phyloP scores from a whole-genome alignment of 306 rosid species.

The Rosa rugosa region DNA sequence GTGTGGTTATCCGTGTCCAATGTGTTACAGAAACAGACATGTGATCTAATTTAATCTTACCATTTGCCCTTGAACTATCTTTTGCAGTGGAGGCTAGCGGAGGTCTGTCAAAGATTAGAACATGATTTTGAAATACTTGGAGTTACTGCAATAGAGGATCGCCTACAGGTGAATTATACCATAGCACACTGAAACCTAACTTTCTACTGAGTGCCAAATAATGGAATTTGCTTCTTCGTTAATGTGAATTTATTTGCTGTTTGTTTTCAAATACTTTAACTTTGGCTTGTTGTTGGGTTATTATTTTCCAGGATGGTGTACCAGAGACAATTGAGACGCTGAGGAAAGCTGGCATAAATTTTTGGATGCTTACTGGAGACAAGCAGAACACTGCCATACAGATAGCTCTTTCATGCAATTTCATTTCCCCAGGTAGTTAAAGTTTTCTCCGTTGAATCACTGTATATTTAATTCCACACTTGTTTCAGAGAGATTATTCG shows the following conservation, averaged over 20 bases:
- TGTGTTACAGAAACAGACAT: background rate
- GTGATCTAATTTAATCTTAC: background rate
- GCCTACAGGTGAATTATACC: constrained; percentile 72
- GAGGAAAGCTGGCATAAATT: constrained; percentile 97
- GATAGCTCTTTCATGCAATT: constrained; percentile 96
- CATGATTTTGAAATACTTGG: constrained; percentile 91
- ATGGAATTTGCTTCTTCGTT: background rate
- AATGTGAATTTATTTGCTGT: constrained; percentile 3
- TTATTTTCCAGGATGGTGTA: constrained; percentile 78
- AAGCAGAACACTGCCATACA: constrained; percentile 96
- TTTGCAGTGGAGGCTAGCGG: constrained; percentile 97
- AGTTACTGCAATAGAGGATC: constrained; percentile 98
- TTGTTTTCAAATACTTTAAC: constrained; percentile 5
- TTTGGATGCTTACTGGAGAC: constrained; percentile 99
- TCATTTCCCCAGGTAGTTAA: constrained; percentile 87
- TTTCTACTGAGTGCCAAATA: constrained; percentile 1
- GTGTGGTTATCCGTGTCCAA: background rate
- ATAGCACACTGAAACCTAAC: constrained; percentile 14
- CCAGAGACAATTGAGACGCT: constrained; percentile 92
- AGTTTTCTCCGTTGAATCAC: constrained; percentile 11
- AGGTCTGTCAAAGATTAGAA: constrained; percentile 89
- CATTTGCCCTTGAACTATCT: constrained; percentile 18
- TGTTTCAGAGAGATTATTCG: constrained; percentile 15
- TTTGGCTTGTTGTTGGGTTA: background rate
- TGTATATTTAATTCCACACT: background rate